Percentiles rank a stretch among this genome's conserved stretches.
phyloP scores from a whole-genome alignment of 345 rosid genomes.

The Eucalyptus rudis region DNA sequence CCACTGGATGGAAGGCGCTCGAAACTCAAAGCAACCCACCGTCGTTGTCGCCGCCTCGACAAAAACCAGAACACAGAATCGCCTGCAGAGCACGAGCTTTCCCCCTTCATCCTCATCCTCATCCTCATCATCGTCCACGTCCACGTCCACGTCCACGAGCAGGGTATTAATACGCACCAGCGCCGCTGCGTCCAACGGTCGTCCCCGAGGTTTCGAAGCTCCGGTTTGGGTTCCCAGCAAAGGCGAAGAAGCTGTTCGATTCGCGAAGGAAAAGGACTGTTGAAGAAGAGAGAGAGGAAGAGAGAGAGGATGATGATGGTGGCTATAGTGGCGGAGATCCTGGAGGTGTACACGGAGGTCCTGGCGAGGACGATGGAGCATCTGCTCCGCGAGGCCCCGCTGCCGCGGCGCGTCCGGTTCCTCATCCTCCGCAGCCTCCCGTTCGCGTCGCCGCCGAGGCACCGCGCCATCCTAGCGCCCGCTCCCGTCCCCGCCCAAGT shows the following conservation, averaged over 20 bases:
- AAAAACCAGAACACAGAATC: background rate
- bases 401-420: conserved; percentile 64
- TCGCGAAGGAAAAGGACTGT: background rate
- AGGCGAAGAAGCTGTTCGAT: background rate
- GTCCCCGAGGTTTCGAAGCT: background rate
- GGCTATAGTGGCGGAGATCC: conserved; percentile 46
- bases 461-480: background rate
- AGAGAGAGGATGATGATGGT: conserved; percentile 40
- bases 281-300: background rate
- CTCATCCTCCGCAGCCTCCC: conserved; percentile 61
- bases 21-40: background rate
- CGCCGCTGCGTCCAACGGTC: background rate
- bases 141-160: background rate
- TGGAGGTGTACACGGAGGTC: conserved; percentile 70
- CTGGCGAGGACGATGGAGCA: conserved; percentile 55
- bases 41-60: background rate
- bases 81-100: background rate
- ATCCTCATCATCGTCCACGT: background rate
- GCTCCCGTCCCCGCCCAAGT: background rate
- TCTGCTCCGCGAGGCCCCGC: conserved; percentile 51
- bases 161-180: background rate
- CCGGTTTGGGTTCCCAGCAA: background rate
- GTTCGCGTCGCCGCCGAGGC: conserved; percentile 15
- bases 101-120: background rate
- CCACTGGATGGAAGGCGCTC: background rate